Base-by-base conservation (phyloP, 352 stramenopile species). In the Albugo candida region DNA sequence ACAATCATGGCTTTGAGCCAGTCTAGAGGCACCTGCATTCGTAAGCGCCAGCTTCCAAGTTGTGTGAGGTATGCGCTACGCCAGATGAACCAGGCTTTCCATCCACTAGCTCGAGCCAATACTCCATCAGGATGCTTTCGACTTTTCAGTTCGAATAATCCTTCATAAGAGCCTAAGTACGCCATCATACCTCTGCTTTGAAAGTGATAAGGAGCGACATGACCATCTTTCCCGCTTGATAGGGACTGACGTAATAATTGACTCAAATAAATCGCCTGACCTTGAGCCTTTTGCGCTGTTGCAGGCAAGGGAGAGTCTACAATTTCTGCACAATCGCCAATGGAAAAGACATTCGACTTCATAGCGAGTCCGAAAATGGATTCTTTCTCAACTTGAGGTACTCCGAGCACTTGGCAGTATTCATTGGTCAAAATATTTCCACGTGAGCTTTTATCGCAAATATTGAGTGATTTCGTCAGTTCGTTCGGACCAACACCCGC, bases 1-100 rank as follows among this genome's bases (percentile, higher is more conserved):
- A 98, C 96, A 13, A 97, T 55, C n/a, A 95, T 73, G 13, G 81
- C 73, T 69, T 97, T 97, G 56, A 97, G 85, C 92, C 93, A 98
- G 65, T 97, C 92, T 57, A 97, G 83, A 3, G 93, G 92, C 56
- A 98, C 94, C 49, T 96, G 67, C 53, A 96, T 70, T 48, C 91
- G 93, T 58, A 96, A 81, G 17, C 83, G 72, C 79, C 73, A 91
- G 47, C 76, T 93, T 27, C 93, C 76, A 38, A 96, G 85, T 61
- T 96, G 97, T 36, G 93, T 97, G 52, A 94, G 70, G 59, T 98
- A 99, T 36, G 87, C 93, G 47, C 79, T 94, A 55, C 89, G 71
- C 89, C 94, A 98, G 34, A 94, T 67, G 38, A 95, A 72, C 61
- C 87, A 95, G 3, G 88, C 87, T 37, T 84, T 56, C 54, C 93